phyloP scores from a whole-genome alignment of 2,329 filamentous ascomycete species.

The Blumeria graminis region DNA sequence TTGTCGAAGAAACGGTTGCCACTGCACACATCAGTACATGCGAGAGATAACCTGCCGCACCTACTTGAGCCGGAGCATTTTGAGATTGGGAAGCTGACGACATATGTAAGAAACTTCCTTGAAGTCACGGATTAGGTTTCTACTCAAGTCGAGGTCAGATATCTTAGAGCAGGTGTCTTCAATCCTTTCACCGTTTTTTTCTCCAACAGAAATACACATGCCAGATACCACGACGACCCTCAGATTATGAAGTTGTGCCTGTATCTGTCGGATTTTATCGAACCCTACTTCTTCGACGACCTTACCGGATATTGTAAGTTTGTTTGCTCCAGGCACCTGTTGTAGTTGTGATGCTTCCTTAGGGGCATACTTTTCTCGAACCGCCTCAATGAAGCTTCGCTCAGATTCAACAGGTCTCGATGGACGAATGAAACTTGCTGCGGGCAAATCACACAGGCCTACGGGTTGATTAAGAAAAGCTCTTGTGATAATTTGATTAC shows the following conservation, averaged over 20 bases:
- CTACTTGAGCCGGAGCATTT: conserved; percentile 46
- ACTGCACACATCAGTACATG: conserved; percentile 19
- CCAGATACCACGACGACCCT: conserved; percentile 65
- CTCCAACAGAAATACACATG: conserved; percentile 29
- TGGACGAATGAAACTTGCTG: conserved; percentile 72
- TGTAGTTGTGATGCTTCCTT: conserved; percentile 18
- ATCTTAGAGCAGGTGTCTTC: conserved; percentile 37
- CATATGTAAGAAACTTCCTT: conserved; percentile 47
- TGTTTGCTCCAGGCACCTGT: conserved; percentile 18
- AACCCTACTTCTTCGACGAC: conserved; percentile 86
- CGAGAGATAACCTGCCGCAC: conserved; percentile 11
- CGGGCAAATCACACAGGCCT: conserved; percentile 35
- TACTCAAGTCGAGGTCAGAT: conserved; percentile 58
- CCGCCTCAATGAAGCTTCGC: conserved; percentile 53
- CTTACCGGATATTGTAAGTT: conserved; percentile 52
- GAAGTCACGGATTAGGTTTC: conserved; percentile 53
- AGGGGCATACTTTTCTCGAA: conserved; percentile 64
- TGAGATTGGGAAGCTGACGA: conserved; percentile 38
- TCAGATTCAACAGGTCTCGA: conserved; percentile 42
- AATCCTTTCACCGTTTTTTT: conserved; percentile 19
- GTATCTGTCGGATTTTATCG: conserved; percentile 65
- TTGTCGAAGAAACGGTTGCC: conserved; percentile 44
- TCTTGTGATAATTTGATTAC: conserved; percentile 6
- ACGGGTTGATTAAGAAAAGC: conserved; percentile 5
- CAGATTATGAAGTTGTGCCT: conserved; percentile 55